Evolutionary conservation across 805 yeast species (phyloP).

Genomic region (Kuraishia ogatae): DNA sequence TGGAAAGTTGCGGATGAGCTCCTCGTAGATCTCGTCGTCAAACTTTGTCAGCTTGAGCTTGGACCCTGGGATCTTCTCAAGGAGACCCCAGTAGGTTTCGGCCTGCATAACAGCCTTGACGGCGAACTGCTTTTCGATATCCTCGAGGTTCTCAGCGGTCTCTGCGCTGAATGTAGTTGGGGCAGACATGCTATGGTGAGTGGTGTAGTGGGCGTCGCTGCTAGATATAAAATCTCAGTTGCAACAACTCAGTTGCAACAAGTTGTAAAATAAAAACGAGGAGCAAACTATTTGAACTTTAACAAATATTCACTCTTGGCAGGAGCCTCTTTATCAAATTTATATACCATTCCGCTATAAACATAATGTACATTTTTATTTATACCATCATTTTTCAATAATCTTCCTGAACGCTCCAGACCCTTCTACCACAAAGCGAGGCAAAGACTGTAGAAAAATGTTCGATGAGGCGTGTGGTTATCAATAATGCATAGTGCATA

Average conservation of each 20-base stretch:
- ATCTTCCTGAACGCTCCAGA: background rate
- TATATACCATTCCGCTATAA: background rate
- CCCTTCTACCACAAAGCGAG: background rate
- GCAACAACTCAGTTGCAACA: too few relatives aligned
- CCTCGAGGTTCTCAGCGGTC: constrained; percentile 88
- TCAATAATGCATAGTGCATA: too few relatives aligned
- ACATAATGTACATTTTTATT: background rate
- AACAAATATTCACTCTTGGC: too few relatives aligned
- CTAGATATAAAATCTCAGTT: too few relatives aligned
- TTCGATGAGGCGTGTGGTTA: background rate
- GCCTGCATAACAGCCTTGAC: constrained; percentile 96
- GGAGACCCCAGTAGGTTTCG: constrained; percentile 83
- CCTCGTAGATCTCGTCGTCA: constrained; percentile 62
- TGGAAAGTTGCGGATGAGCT: constrained; percentile 71
- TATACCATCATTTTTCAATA: background rate
- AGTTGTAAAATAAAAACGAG: too few relatives aligned
- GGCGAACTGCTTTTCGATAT: constrained; percentile 95
- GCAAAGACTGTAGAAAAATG: background rate
- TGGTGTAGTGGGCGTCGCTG: too few relatives aligned
- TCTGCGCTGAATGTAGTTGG: constrained; percentile 63
- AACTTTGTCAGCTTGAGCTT: constrained; percentile 61
- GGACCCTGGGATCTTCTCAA: constrained; percentile 71
- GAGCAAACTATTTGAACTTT: too few relatives aligned
- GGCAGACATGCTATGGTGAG: constrained; percentile 20
- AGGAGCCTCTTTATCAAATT: too few relatives aligned